Evolutionary conservation across 106 monocot species (phyloP), one percentile per base, ranked within the genome.

Genomic region (Gastrodia elata): DNA sequence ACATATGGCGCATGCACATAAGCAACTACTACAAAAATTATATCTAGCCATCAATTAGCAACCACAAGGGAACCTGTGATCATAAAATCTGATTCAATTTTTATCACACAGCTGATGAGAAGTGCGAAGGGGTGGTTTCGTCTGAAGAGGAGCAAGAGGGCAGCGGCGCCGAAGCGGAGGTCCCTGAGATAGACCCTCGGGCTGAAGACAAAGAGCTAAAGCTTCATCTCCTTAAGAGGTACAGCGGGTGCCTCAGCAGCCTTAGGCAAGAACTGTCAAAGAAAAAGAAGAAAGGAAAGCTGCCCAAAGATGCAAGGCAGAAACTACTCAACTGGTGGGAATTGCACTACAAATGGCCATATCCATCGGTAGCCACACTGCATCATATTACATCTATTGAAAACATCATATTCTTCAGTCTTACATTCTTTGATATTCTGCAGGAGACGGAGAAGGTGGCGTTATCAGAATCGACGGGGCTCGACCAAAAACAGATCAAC

Each of bases 281-380:
- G 75, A 87, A 87, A 72, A 86, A 79, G 49, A 86, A 90, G 84
- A 86, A 84, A 77, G 84, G 90, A 27, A 90, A 90, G 77, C 84
- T 90, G 0, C 90, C 90, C 1, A 87, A 87, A 72, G 90, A 90
- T 41, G 90, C 90, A 2, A 73, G 90, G 35, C 90, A 90, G 35
- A 86, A 87, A 69, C 90, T 90, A 1, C 84, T 87, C 40, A 78
- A 77, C 58, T 90, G 90, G 90, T 90, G 90, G 90, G 86, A 90
- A 68, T 72, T 83, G 14, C 90, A 90, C 70, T 87, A 90, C 73
- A 90, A 84, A 55, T 90, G 90, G 90, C 90, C 90, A 18, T 90
- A 90, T 73, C 90, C 90, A 27, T 90, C 90, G 68, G 90, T 90
- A 84, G n/a, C n/a, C n/a, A n/a, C n/a, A n/a, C n/a, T n/a, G n/a